Conservation (phyloP, 352 stramenopile genomes). For the Phytophthora aleatoria region DNA sequence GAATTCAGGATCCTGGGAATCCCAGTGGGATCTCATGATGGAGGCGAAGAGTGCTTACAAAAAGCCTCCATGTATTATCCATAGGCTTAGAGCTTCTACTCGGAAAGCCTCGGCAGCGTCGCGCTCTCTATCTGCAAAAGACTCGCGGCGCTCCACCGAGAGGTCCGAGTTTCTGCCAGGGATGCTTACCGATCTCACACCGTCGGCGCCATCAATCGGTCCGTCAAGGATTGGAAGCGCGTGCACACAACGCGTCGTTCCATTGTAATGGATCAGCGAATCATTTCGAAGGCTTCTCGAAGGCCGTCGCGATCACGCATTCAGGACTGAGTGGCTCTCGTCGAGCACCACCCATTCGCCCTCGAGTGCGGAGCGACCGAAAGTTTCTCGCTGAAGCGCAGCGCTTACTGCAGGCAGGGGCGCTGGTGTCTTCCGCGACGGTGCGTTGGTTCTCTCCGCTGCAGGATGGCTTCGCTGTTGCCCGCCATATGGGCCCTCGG, state of each 20-base stretch:
- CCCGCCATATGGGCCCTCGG: constrained; percentile 30
- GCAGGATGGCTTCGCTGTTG: constrained; percentile 10
- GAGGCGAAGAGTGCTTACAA: too few relatives aligned
- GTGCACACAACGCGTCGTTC: constrained; percentile 19
- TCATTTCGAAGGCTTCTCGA: constrained; percentile 26
- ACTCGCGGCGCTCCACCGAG: too few relatives aligned
- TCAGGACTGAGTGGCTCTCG: not conserved
- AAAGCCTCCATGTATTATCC: too few relatives aligned
- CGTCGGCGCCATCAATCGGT: constrained; percentile 20
- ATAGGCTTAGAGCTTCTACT: too few relatives aligned
- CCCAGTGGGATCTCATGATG: too few relatives aligned
- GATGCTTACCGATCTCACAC: too few relatives aligned
- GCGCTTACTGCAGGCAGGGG: not conserved
- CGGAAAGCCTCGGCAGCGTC: too few relatives aligned
- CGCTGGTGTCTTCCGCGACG: not conserved
- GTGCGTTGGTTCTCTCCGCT: constrained; percentile 20
- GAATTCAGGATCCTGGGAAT: too few relatives aligned
- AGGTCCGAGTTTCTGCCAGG: too few relatives aligned
- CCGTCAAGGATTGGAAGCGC: constrained; percentile 21
- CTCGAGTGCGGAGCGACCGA: not conserved
- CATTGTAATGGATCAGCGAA: constrained; percentile 27
- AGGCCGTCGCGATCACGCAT: constrained; percentile 10
- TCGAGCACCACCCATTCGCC: constrained; percentile 6
- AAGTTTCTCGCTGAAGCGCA: not conserved
- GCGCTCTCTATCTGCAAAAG: too few relatives aligned